phyloP scores from a whole-genome alignment of 2,329 filamentous ascomycete genomes.

The Zymoseptoria pseudotritici region DNA sequence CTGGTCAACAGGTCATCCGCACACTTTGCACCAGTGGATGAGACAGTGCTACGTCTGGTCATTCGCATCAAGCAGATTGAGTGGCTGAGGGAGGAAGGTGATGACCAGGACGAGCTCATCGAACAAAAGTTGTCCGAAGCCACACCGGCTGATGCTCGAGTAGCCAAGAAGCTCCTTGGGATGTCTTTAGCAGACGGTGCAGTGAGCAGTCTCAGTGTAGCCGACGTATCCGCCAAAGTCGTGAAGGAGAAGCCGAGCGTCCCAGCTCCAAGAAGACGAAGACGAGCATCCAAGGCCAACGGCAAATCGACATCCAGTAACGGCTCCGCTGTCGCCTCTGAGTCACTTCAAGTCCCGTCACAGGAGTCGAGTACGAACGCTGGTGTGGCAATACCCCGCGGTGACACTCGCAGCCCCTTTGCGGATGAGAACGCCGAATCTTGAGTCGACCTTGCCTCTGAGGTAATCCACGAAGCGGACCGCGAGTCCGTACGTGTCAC shows the following conservation, averaged over 20 bases:
- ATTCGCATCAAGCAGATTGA: conserved; percentile 53
- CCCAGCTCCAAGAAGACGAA: conserved; percentile 63
- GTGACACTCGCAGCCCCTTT: conserved; percentile 17
- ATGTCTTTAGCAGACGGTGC: conserved; percentile 63
- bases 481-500: background rate
- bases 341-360: conserved; percentile 7
- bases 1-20: conserved; percentile 43
- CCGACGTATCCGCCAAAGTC: conserved; percentile 60
- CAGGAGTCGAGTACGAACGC: conserved; percentile 2
- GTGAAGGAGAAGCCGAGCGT: conserved; percentile 77
- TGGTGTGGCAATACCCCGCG: conserved; percentile 8
- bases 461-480: background rate
- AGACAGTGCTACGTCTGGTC: conserved; percentile 70
- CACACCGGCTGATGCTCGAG: conserved; percentile 23
- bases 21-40: conserved; percentile 74
- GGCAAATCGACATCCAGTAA: conserved; percentile 5
- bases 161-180: conserved; percentile 53
- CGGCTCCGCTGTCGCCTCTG: background rate
- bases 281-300: conserved; percentile 26
- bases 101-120: conserved; percentile 23
- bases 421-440: conserved; percentile 17
- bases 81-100: conserved; percentile 30
- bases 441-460: conserved; percentile 5
- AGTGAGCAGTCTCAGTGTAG: conserved; percentile 61
- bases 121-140: conserved; percentile 21